These are phyloP conservation scores for Cyclocybe cylindracea DNA, from an alignment of 768 basidiomycete genomes.

Conservation along the genomic window DNA sequence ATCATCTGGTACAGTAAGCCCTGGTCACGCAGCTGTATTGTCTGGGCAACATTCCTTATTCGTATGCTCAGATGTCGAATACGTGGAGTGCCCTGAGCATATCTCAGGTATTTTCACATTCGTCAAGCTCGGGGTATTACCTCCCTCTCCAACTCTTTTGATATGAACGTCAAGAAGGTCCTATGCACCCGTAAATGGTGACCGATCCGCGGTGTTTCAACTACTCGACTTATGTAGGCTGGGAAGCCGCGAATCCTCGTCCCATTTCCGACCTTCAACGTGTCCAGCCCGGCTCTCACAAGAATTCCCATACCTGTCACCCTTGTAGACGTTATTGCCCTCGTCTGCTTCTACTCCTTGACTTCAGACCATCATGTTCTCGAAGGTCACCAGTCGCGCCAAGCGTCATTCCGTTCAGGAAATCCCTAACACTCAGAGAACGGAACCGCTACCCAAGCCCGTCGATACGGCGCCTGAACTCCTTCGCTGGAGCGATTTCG, in stretches of 20 bases:
- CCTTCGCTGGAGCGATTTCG: conserved; percentile 34
- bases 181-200: conserved; percentile 6
- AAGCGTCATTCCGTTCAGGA: conserved; percentile 14
- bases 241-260: conserved; percentile 13
- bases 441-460: conserved; percentile 1
- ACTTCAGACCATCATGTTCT: conserved; percentile 27
- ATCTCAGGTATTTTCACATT: neutral
- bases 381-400: conserved; percentile 25
- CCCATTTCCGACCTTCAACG: neutral
- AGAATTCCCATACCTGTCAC: conserved; percentile 22
- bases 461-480: conserved; percentile 35
- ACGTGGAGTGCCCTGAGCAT: too few relatives aligned
- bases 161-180: conserved; percentile 5
- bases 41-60: too few relatives aligned
- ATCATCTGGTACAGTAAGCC: too few relatives aligned
- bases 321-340: conserved; percentile 8
- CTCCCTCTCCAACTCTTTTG: conserved; percentile 10
- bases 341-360: conserved; percentile 8
- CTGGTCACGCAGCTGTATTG: too few relatives aligned
- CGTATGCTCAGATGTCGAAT: too few relatives aligned
- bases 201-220: conserved; percentile 5
- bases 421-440: neutral
- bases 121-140: conserved; percentile 7
- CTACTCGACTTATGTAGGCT: conserved; percentile 5
- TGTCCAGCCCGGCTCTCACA: neutral